Conservation (phyloP, 805 yeast species). For the Myxozyma kluyveri region DNA sequence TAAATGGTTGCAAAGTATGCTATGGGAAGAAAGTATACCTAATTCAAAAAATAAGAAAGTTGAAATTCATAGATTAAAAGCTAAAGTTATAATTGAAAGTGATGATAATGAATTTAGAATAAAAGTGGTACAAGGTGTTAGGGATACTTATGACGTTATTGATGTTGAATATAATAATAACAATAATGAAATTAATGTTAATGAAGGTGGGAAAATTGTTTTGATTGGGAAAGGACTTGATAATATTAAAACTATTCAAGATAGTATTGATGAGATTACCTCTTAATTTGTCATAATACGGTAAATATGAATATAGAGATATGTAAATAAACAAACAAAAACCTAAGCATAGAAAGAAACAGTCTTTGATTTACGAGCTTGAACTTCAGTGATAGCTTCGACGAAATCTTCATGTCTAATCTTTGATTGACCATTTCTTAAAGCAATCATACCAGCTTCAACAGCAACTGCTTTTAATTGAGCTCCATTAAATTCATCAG, state of each 20-base stretch:
- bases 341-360: conserved; percentile 89
- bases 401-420: conserved; percentile 97
- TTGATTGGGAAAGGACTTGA: conserved; percentile 68
- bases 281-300: no score
- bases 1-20: conserved; percentile 59
- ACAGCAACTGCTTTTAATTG: conserved; percentile 98
- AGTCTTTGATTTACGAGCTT: conserved; percentile 91
- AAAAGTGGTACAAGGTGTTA: conserved; percentile 81
- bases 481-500: conserved; percentile 99
- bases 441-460: conserved; percentile 99
- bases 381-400: conserved; percentile 97
- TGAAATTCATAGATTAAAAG: conserved; percentile 74
- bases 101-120: conserved; percentile 40
- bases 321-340: background rate
- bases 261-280: no score
- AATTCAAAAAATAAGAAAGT: conserved; percentile 37
- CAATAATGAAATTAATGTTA: conserved; percentile 39
- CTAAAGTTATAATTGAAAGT: conserved; percentile 52
- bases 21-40: conserved; percentile 70
- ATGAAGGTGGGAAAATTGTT: conserved; percentile 55
- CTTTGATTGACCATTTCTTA: conserved; percentile 86
- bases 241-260: conserved; percentile 26
- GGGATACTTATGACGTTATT: conserved; percentile 83
- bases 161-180: no score
- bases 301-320: background rate